Conservation (phyloP, 2,329 filamentous ascomycete genomes). For the Aschersonia sp. region DNA sequence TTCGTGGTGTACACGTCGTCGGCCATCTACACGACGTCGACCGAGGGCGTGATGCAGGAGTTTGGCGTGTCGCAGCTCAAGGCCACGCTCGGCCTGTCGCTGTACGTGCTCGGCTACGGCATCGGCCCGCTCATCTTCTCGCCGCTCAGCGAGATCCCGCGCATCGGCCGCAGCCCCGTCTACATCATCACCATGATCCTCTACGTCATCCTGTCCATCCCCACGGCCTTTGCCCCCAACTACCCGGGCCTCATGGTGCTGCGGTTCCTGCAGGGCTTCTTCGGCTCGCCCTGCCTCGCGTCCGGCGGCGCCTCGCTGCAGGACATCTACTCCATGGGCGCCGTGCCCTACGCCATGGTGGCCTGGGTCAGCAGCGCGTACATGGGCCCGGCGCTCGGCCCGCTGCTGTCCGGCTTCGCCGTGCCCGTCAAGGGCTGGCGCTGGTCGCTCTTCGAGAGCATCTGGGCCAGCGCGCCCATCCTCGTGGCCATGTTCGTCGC, state of each 20-base stretch:
- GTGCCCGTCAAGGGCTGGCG: conserved; percentile 44
- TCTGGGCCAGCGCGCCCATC: conserved; percentile 45
- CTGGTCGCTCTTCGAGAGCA: conserved; percentile 50
- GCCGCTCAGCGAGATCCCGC: conserved; percentile 51
- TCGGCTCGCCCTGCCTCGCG: conserved; percentile 50
- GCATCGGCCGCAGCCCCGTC: conserved; percentile 51
- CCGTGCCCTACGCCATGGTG: conserved; percentile 42
- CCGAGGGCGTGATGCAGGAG: conserved; percentile 30
- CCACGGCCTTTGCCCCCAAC: conserved; percentile 46
- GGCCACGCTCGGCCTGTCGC: conserved; percentile 41
- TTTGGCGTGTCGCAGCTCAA: conserved; percentile 38
- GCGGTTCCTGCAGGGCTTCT: conserved; percentile 51
- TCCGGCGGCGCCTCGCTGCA: conserved; percentile 37
- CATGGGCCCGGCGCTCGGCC: conserved; percentile 40
- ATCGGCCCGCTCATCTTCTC: conserved; percentile 51
- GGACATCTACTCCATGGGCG: conserved; percentile 39
- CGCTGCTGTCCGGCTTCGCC: conserved; percentile 44
- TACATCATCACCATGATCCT: conserved; percentile 55
- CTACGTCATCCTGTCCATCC: conserved; percentile 53
- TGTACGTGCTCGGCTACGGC: conserved; percentile 51
- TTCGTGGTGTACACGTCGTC: conserved; percentile 41
- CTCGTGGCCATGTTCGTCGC: conserved; percentile 46
- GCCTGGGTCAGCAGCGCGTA: conserved; percentile 42
- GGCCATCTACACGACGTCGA: conserved; percentile 31
- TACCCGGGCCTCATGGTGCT: conserved; percentile 49